A percentile compares a stretch with the other conserved stretches of the same genome.
These are phyloP conservation scores for Micractinium conductrix DNA, from an alignment of 139 green algal species.

Conservation along the genomic window DNA sequence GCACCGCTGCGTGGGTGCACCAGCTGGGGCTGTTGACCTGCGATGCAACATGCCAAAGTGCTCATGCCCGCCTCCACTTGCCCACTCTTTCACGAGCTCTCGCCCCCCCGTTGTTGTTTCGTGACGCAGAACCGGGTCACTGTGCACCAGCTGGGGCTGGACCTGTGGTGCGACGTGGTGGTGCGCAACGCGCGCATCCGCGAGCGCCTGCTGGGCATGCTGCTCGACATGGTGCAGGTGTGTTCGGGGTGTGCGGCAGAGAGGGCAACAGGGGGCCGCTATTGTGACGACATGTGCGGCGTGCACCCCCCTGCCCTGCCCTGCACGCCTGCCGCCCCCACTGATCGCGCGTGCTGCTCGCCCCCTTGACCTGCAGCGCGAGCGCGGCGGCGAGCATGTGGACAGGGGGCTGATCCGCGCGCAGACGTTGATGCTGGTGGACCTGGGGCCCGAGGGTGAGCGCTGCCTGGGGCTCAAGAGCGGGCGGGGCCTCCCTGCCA, in stretches of 20 bases:
- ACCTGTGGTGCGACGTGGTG: conserved; percentile 92
- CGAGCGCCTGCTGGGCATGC: conserved; percentile 72
- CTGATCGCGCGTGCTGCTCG: too few species aligned
- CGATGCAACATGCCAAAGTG: conserved; percentile 89
- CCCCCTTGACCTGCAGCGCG: conserved; percentile 49
- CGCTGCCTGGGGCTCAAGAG: too few species aligned
- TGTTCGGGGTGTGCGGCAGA: too few species aligned
- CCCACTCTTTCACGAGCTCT: not conserved
- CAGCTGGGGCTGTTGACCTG: conserved; percentile 91
- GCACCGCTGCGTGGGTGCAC: too few species aligned
- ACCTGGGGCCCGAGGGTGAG: conserved; percentile 74
- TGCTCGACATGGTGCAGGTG: conserved; percentile 75
- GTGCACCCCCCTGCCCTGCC: too few species aligned
- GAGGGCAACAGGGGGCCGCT: too few species aligned
- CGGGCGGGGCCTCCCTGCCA: too few species aligned
- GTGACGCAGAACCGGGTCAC: conserved; percentile 11
- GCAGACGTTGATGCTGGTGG: conserved; percentile 88
- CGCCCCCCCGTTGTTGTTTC: not conserved
- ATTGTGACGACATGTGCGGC: too few species aligned
- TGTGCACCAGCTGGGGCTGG: conserved; percentile 91
- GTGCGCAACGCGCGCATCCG: conserved; percentile 76
- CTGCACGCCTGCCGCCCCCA: too few species aligned
- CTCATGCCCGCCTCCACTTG: not conserved
- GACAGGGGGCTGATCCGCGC: too few species aligned
- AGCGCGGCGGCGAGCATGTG: conserved; percentile 57